Conservation (phyloP, 176 grass and related monocot genomes). For the Oryza punctata region DNA sequence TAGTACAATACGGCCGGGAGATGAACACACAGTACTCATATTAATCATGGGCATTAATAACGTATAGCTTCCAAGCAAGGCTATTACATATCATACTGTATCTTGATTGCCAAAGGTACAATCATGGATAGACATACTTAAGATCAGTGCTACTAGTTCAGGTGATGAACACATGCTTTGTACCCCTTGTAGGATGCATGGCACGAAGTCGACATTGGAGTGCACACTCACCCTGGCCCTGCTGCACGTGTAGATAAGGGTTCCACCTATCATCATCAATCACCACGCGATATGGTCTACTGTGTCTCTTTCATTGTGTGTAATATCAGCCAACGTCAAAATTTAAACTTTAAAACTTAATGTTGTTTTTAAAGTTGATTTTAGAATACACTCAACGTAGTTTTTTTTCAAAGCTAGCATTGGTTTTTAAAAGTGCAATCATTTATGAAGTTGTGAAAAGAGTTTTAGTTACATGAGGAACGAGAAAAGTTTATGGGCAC, state of each 20-base stretch:
- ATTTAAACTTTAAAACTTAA: too few species aligned
- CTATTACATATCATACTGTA: neutral
- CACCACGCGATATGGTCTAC: neutral
- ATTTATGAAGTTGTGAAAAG: too few species aligned
- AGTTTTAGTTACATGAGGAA: too few species aligned
- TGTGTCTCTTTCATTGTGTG: neutral
- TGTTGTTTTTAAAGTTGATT: too few species aligned
- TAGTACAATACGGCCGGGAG: neutral
- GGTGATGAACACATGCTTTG: neutral
- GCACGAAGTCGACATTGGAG: neutral
- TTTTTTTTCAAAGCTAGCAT: too few species aligned
- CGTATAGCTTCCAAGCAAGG: neutral
- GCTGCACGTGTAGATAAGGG: neutral
- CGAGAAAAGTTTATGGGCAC: too few species aligned
- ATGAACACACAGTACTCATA: neutral
- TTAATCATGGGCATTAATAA: neutral
- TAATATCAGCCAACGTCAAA: too few species aligned
- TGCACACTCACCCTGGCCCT: too few species aligned
- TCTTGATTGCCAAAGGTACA: conserved; percentile 19
- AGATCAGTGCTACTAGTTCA: neutral
- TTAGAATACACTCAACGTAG: too few species aligned
- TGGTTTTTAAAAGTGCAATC: too few species aligned
- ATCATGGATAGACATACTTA: neutral
- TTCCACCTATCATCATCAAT: neutral
- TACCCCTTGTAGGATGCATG: neutral